phyloP scores from a whole-genome alignment of 1,139 yeast species.

The Debaryomyces nepalensis region DNA sequence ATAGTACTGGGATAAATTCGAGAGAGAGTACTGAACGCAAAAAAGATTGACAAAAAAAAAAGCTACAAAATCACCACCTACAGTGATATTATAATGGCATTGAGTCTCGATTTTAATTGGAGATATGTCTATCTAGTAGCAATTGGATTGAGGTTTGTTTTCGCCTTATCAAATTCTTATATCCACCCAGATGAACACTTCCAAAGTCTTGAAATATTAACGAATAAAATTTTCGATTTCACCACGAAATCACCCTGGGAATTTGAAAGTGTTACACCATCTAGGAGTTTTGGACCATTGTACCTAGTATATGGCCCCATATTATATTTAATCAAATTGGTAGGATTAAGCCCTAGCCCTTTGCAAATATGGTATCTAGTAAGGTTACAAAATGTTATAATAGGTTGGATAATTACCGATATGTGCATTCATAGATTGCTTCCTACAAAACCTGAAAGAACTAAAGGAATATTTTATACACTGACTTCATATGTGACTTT shows the following conservation, averaged over 20 bases:
- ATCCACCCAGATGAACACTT: conserved; percentile 98
- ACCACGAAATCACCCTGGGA: conserved; percentile 83
- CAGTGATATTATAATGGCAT: background rate
- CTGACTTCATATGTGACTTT: conserved; percentile 81
- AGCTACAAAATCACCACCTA: background rate
- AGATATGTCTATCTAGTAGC: conserved; percentile 46
- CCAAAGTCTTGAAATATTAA: conserved; percentile 79
- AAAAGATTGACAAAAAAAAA: background rate
- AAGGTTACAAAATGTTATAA: conserved; percentile 59
- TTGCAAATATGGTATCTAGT: conserved; percentile 57
- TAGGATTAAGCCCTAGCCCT: conserved; percentile 39
- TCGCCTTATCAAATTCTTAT: conserved; percentile 77
- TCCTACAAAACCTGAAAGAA: conserved; percentile 62
- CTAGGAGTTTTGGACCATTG: conserved; percentile 75
- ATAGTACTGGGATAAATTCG: too few relatives aligned
- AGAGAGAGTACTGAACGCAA: too few relatives aligned
- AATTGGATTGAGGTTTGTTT: conserved; percentile 54
- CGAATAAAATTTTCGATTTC: conserved; percentile 53
- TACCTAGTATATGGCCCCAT: conserved; percentile 74
- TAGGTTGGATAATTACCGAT: conserved; percentile 66
- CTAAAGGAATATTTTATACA: conserved; percentile 66
- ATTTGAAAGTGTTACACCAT: conserved; percentile 59
- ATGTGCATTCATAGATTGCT: conserved; percentile 52
- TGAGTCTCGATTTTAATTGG: conserved; percentile 38
- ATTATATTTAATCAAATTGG: conserved; percentile 33